Percentiles rank a stretch among this genome's conserved stretches.
These are phyloP conservation scores for Stentor coeruleus DNA, from an alignment of 73 alveolate species.

Conservation along the genomic window DNA sequence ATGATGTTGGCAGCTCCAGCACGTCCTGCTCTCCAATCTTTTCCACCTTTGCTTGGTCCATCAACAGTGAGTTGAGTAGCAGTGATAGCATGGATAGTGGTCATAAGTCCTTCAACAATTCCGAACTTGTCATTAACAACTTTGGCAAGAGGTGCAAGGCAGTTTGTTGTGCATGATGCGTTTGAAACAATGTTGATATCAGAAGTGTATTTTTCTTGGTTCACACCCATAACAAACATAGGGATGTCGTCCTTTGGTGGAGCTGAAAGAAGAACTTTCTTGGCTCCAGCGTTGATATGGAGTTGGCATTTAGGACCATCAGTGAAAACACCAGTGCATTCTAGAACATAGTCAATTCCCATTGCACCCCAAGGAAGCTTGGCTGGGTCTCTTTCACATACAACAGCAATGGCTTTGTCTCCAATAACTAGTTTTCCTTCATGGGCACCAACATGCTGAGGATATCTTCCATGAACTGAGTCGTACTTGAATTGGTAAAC, in stretches of 20 bases:
- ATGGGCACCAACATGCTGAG: not conserved
- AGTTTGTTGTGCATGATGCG: not conserved
- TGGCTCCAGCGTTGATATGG: not conserved
- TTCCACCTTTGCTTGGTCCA: conserved; percentile 88
- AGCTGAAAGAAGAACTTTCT: not conserved
- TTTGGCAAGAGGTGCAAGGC: conserved; percentile 33
- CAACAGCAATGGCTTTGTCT: not conserved
- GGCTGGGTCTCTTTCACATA: not conserved
- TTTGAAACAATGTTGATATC: not conserved
- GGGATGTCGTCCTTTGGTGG: not conserved
- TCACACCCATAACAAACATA: not conserved
- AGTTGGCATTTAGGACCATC: conserved; percentile 4
- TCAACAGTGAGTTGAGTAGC: conserved; percentile 90
- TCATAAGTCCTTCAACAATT: conserved; percentile 71
- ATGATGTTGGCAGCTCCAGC: conserved; percentile 93
- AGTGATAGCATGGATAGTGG: conserved; percentile 91
- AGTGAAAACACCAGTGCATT: not conserved
- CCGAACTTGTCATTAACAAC: conserved; percentile 37
- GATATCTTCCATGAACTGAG: not conserved
- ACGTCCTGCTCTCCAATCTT: conserved; percentile 98
- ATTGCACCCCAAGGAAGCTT: not conserved
- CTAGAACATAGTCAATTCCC: not conserved
- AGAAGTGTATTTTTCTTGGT: not conserved
- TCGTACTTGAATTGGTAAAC: not conserved
- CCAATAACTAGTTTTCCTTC: not conserved